Base-by-base conservation (phyloP, 2,329 filamentous ascomycete species). In the Neocucurbitaria cava region DNA sequence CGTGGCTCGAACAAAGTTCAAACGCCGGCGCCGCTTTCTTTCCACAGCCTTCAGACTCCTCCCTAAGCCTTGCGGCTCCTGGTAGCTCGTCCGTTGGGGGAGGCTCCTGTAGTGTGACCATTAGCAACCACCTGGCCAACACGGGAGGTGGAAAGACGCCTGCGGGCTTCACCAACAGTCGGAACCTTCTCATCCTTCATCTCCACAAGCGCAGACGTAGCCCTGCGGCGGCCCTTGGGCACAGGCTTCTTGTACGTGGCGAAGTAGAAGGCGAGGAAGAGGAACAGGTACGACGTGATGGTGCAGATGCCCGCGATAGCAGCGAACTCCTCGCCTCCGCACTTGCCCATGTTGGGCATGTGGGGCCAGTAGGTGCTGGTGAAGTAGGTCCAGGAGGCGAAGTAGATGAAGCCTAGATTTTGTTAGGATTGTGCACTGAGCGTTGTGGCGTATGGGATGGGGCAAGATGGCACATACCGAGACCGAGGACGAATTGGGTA, bases 221-320 rank as follows among this genome's bases (percentile, higher is more conserved):
- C 90, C 68, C 89, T 92, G 70, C 85, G 83, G 84, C 86, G 76
- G 56, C 79, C 79, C 83, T 92, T 94, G 74, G 86, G 86, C 77
- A 87, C 86, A 59, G 89, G 88, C 83, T 92, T 93, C 82, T 89
- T 90, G 83, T 99, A 99, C 58, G 94, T 99, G 64, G 92, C 92
- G 68, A 96, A 85, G 85, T 98, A 99, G 88, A 99, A 99, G 46
- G 90, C 94, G 81, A 99, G 96, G 87, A 99, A 99, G 66, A 99
- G 90, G 61, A 98, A 85, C 56, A 99, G 87, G 86, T 98, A 99
- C 28, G 92, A 96, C 80, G 87, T 93, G 74, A 99, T 83, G 71
- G 96, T 96, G 64, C 84, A 91, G 68, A 97, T 96, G 68, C 94
- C 94, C 56, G 93, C 85, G 72, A 97, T 91, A 40, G 94, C 94